Percentiles rank a stretch among this genome's conserved stretches.
phyloP scores from a whole-genome alignment of 2,329 filamentous ascomycete species.

The Teratosphaeria destructans region DNA sequence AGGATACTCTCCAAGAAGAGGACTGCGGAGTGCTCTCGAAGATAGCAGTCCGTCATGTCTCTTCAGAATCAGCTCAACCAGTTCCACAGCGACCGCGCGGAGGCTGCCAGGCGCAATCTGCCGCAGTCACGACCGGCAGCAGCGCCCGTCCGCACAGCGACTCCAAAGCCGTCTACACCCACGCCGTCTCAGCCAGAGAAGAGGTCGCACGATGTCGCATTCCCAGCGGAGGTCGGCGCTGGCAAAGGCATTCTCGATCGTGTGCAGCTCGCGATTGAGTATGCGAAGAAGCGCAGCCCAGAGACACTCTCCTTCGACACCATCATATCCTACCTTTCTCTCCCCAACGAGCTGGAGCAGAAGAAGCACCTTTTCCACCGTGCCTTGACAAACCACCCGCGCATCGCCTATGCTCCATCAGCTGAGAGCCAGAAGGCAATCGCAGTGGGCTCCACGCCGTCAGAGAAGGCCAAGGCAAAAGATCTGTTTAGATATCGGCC shows the following conservation, averaged over 20 bases:
- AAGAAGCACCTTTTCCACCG: conserved; percentile 2
- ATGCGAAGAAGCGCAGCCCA: conserved; percentile 58
- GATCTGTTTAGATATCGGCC: conserved; percentile 75
- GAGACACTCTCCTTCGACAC: conserved; percentile 61
- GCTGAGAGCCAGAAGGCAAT: conserved; percentile 38
- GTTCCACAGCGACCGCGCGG: conserved; percentile 22
- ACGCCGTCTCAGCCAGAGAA: conserved; percentile 8
- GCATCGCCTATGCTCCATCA: conserved; percentile 59
- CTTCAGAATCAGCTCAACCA: conserved; percentile 18
- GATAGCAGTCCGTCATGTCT: conserved; percentile 14
- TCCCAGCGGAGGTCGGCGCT: conserved; percentile 20
- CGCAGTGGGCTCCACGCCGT: background rate
- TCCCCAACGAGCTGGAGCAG: conserved; percentile 39
- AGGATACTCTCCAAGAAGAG: background rate
- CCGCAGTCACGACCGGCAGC: conserved; percentile 15
- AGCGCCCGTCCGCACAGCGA: conserved; percentile 12
- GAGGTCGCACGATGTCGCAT: conserved; percentile 17
- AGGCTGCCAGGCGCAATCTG: conserved; percentile 21
- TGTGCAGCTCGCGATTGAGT: conserved; percentile 76
- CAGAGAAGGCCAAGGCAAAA: conserved; percentile 35
- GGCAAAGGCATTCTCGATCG: conserved; percentile 77
- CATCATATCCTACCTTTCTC: conserved; percentile 69
- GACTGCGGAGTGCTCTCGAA: background rate
- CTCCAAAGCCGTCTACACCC: conserved; percentile 10
- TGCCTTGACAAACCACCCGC: conserved; percentile 26